Percentiles rank a stretch among this genome's conserved stretches.
These are phyloP conservation scores for Mycena citricolor DNA, from an alignment of 1,284 basidiomycete genomes.

Conservation along the genomic window DNA sequence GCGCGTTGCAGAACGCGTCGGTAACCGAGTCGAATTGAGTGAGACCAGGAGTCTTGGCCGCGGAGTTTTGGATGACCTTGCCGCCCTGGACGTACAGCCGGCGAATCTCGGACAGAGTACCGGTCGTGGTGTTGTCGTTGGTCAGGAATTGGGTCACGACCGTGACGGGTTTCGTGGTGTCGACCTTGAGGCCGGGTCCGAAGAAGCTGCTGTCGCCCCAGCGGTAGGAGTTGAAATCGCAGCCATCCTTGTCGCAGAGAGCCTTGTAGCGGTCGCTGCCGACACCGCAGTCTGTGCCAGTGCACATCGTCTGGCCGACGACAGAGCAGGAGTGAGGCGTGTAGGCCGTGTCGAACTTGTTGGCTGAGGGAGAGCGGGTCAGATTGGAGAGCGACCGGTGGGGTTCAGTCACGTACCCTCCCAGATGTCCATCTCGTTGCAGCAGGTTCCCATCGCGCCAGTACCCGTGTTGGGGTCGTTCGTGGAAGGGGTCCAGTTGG, in stretches of 20 bases:
- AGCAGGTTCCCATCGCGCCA: slow-evolving; percentile 48
- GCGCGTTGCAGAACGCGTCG: slow-evolving; percentile 39
- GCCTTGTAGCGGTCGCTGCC: slow-evolving; percentile 38
- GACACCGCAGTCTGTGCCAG: slow-evolving; percentile 35
- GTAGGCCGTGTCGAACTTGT: slow-evolving; percentile 17
- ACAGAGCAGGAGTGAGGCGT: slow-evolving; percentile 20
- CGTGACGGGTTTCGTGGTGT: slow-evolving; percentile 48
- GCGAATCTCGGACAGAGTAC: slow-evolving; percentile 49
- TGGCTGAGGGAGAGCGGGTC: too few relatives aligned
- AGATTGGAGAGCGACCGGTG: too few relatives aligned
- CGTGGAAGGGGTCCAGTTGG: slow-evolving; percentile 39
- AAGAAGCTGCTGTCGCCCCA: slow-evolving; percentile 50
- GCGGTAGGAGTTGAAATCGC: slow-evolving; percentile 57
- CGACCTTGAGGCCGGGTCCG: slow-evolving; percentile 44
- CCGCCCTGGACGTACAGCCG: slow-evolving; percentile 56
- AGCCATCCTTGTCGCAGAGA: slow-evolving; percentile 51
- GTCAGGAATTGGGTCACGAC: slow-evolving; percentile 59
- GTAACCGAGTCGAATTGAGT: slow-evolving; percentile 43
- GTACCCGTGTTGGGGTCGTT: slow-evolving; percentile 46
- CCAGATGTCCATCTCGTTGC: slow-evolving; percentile 59
- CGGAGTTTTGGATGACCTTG: slow-evolving; percentile 51
- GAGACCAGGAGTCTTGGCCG: slow-evolving; percentile 43
- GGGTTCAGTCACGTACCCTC: slow-evolving; percentile 29
- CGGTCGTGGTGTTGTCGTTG: slow-evolving; percentile 41
- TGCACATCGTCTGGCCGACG: slow-evolving; percentile 33